A percentile compares a stretch with the other conserved stretches of the same genome.
Evolutionary conservation across 257 asterid genomes (phyloP).

Genomic region (Rauvolfia tetraphylla): DNA sequence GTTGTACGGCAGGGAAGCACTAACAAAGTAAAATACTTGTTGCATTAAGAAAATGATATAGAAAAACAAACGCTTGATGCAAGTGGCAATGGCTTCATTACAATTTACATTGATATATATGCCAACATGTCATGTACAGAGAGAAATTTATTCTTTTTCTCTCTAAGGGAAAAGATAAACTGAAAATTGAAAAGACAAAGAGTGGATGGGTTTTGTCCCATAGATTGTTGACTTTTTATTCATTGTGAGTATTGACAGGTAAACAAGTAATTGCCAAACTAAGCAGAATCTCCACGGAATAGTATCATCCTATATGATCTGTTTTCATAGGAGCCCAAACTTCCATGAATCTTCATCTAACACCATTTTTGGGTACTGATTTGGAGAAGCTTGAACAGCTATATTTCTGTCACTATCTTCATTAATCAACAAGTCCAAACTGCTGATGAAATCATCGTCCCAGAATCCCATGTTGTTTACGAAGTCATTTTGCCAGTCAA

Average conservation of each 20-base stretch:
- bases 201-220: constrained; percentile 4
- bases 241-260: constrained; percentile 19
- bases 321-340: constrained; percentile 14
- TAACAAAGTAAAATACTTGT: no score
- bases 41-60: no score
- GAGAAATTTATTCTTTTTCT: neutral
- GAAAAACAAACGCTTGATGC: no score
- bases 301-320: neutral
- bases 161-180: neutral
- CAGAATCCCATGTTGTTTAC: constrained; percentile 48
- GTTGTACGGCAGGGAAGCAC: no score
- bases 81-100: neutral
- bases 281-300: neutral
- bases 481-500: constrained; percentile 41
- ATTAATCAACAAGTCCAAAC: constrained; percentile 44
- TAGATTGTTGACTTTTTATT: constrained; percentile 10
- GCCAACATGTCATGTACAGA: neutral
- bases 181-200: neutral
- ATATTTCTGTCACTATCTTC: constrained; percentile 20
- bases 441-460: constrained; percentile 57
- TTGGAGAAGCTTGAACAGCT: neutral
- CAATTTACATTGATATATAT: neutral
- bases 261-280: constrained; percentile 1
- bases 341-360: constrained; percentile 30
- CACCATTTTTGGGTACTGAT: neutral